Evolutionary conservation across 2,329 filamentous ascomycete species (phyloP).

Genomic region (Madurella mycetomatis): DNA sequence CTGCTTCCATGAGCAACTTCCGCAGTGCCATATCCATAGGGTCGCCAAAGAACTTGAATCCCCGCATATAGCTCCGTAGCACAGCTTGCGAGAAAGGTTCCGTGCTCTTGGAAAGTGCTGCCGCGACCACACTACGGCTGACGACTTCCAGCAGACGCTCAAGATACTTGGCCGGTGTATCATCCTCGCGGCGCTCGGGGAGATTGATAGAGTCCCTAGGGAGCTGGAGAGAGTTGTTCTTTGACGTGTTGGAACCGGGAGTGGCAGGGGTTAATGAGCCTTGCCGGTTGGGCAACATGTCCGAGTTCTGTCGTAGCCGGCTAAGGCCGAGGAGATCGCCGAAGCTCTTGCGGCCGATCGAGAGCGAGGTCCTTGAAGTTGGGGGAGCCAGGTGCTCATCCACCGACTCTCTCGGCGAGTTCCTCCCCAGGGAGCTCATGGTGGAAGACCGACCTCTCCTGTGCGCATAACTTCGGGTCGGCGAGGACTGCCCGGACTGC

Average conservation of each 20-base stretch:
- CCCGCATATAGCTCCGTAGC: conserved; percentile 89
- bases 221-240: conserved; percentile 77
- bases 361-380: conserved; percentile 72
- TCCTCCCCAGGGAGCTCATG: conserved; percentile 71
- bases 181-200: conserved; percentile 77
- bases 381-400: conserved; percentile 66
- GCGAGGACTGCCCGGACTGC: conserved; percentile 63
- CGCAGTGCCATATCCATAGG: conserved; percentile 97
- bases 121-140: conserved; percentile 77
- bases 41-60: conserved; percentile 91
- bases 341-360: conserved; percentile 89
- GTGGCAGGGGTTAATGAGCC: conserved; percentile 66
- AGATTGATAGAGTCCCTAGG: conserved; percentile 66
- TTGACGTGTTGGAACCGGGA: conserved; percentile 66
- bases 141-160: conserved; percentile 76
- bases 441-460: conserved; percentile 81
- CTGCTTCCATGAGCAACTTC: conserved; percentile 93
- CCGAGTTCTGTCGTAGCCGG: conserved; percentile 76
- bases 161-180: conserved; percentile 86
- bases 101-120: conserved; percentile 76
- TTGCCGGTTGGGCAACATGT: conserved; percentile 61
- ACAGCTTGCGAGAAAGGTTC: conserved; percentile 81
- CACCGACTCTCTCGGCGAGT: conserved; percentile 49
- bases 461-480: conserved; percentile 54
- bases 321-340: conserved; percentile 79